A percentile compares a stretch with the other conserved stretches of the same genome.
Evolutionary conservation across 208 protist species (phyloP).

Genomic region (Acanthamoeba royreba): DNA sequence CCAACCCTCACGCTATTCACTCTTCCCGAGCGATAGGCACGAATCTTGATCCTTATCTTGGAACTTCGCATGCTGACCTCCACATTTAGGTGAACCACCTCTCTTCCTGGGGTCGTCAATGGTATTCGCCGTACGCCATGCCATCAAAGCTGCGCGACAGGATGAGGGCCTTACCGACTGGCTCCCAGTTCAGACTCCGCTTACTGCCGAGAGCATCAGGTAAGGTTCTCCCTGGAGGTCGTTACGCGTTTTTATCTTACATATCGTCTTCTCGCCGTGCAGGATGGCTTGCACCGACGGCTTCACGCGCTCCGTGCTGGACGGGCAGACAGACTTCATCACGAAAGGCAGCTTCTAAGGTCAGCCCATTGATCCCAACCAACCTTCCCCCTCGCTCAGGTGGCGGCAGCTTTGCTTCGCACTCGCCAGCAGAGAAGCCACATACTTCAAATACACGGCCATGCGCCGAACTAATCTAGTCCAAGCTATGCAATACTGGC

Average conservation of each 20-base stretch:
- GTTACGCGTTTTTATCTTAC: background rate
- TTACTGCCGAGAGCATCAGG: background rate
- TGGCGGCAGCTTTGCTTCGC: too few relatives aligned
- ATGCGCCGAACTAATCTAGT: too few relatives aligned
- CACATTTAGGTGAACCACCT: slow-evolving; percentile 82
- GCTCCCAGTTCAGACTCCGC: background rate
- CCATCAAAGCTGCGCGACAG: slow-evolving; percentile 72
- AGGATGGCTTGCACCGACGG: background rate
- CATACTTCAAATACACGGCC: too few relatives aligned
- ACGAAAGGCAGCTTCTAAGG: background rate
- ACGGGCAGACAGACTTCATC: background rate
- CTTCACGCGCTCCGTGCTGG: background rate
- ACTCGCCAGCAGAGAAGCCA: background rate
- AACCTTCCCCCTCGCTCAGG: too few relatives aligned
- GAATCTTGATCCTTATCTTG: background rate
- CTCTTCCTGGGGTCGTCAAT: slow-evolving; percentile 80
- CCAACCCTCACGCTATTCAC: slow-evolving; percentile 68
- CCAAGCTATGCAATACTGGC: too few relatives aligned
- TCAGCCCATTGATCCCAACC: background rate
- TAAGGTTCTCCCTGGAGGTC: background rate
- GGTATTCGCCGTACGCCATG: slow-evolving; percentile 83
- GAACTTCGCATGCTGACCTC: slow-evolving; percentile 52
- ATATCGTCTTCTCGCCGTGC: background rate
- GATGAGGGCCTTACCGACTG: slow-evolving; percentile 58
- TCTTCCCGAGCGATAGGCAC: slow-evolving; percentile 55